These are phyloP conservation scores for Posidonia oceanica DNA, from an alignment of 116 monocot species.

Conservation along the genomic window DNA sequence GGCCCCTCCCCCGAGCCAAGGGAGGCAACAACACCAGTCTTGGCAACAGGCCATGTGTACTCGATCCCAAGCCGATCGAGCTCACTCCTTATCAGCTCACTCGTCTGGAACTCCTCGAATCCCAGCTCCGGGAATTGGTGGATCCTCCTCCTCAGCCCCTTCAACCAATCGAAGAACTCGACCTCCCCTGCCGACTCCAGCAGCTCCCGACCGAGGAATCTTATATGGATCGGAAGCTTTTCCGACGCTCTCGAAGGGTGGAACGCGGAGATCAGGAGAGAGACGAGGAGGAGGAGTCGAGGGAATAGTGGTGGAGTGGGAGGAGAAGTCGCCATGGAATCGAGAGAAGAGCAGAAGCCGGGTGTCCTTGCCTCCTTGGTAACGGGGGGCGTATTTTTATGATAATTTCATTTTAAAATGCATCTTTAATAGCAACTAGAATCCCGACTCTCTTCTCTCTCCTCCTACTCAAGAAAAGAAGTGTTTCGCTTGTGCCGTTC, in stretches of 20 bases:
- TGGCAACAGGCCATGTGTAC: conserved; percentile 71
- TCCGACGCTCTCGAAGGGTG: background rate
- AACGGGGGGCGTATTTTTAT: too few relatives aligned
- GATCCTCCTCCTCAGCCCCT: conserved; percentile 39
- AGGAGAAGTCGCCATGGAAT: too few relatives aligned
- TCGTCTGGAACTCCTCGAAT: conserved; percentile 61
- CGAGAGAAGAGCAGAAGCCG: too few relatives aligned
- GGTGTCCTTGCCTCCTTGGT: too few relatives aligned
- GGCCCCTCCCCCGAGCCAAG: conserved; percentile 48
- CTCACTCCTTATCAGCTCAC: conserved; percentile 57
- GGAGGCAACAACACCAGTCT: conserved; percentile 60
- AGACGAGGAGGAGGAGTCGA: background rate
- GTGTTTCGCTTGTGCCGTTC: too few relatives aligned
- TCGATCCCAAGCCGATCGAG: conserved; percentile 52
- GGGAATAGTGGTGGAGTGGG: background rate
- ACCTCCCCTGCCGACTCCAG: conserved; percentile 34
- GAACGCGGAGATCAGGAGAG: background rate
- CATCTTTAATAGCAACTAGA: too few relatives aligned
- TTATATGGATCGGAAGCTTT: background rate
- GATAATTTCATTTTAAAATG: too few relatives aligned
- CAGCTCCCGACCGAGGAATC: conserved; percentile 10
- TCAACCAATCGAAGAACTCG: conserved; percentile 63
- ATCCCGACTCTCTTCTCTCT: too few relatives aligned
- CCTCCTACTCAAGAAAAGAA: too few relatives aligned
- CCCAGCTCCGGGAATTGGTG: conserved; percentile 77